A percentile compares a stretch with the other conserved stretches of the same genome.
These are phyloP conservation scores for Decorospora gaudefroyi DNA, from an alignment of 2,329 filamentous ascomycete species.

Conservation along the genomic window DNA sequence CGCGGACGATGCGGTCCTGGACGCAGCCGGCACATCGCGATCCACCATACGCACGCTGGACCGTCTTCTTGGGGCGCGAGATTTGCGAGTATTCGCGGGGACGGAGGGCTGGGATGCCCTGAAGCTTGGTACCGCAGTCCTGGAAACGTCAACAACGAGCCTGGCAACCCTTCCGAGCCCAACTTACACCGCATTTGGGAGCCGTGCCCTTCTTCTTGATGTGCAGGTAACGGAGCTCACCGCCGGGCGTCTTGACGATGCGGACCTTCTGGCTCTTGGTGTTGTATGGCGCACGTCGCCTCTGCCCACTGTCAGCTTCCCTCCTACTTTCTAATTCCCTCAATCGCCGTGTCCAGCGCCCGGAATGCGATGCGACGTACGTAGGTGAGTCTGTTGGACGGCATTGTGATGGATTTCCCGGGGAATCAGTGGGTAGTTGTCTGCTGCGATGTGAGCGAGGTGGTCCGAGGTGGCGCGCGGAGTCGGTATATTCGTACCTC, in stretches of 20 bases:
- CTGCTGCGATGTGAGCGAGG: slow-evolving; percentile 37
- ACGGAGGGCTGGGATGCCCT: slow-evolving; percentile 95
- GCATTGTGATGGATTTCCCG: slow-evolving; percentile 55
- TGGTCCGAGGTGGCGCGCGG: slow-evolving; percentile 9
- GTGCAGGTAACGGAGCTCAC: slow-evolving; percentile 93
- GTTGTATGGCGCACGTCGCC: slow-evolving; percentile 77
- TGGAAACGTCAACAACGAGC: slow-evolving; percentile 54
- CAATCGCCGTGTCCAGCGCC: slow-evolving; percentile 14
- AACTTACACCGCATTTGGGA: slow-evolving; percentile 75
- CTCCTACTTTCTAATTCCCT: slow-evolving; percentile 11
- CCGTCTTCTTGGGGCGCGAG: slow-evolving; percentile 99
- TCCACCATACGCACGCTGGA: slow-evolving; percentile 95
- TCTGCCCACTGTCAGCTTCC: slow-evolving; percentile 50
- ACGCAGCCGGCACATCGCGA: slow-evolving; percentile 99
- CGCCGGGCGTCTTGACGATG: slow-evolving; percentile 76
- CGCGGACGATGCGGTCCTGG: slow-evolving; percentile 94
- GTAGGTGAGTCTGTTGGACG: slow-evolving; percentile 61
- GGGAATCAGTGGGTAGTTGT: slow-evolving; percentile 40
- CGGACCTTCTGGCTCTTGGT: slow-evolving; percentile 96
- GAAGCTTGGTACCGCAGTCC: slow-evolving; percentile 97
- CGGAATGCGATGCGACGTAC: slow-evolving; percentile 49
- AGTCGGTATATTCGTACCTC: slow-evolving; percentile 31
- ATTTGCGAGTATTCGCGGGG: slow-evolving; percentile 97
- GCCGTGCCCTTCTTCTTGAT: slow-evolving; percentile 99
- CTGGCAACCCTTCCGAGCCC: neutral